Conservation (phyloP, 306 rosid genomes). For the Leucaena leucocephala region DNA sequence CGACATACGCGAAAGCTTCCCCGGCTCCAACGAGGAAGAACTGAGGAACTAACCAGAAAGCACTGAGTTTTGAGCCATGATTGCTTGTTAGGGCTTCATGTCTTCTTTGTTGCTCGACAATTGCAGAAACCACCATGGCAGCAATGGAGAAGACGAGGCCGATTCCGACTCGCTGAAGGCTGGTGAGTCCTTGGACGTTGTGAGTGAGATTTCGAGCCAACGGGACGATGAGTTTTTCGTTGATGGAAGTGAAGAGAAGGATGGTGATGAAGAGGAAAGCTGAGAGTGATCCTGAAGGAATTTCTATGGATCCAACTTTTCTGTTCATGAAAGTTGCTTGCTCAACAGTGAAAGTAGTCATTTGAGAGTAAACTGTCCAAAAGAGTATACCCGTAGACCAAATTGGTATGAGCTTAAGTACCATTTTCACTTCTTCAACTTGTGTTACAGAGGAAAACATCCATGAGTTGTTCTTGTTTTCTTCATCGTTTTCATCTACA, state of each 20-base stretch:
- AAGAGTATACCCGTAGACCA: conserved; percentile 97
- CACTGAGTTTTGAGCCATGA: conserved; percentile 47
- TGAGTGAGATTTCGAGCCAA: conserved; percentile 72
- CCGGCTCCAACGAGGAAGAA: conserved; percentile 89
- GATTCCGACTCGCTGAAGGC: conserved; percentile 91
- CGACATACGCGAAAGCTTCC: conserved; percentile 93
- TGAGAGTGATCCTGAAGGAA: conserved; percentile 87
- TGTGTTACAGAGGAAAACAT: conserved; percentile 75
- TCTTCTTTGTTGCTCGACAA: conserved; percentile 67
- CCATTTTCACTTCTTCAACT: conserved; percentile 94
- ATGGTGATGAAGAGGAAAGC: conserved; percentile 70
- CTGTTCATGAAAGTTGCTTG: conserved; percentile 93
- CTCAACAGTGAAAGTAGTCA: conserved; percentile 93
- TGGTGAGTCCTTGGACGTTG: conserved; percentile 78
- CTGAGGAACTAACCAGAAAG: conserved; percentile 97
- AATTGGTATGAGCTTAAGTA: conserved; percentile 75
- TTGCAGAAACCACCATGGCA: conserved; percentile 79
- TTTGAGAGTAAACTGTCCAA: conserved; percentile 94
- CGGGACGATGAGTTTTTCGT: conserved; percentile 76
- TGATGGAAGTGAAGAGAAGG: conserved; percentile 81
- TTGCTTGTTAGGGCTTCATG: conserved; percentile 37
- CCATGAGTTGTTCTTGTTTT: conserved; percentile 53
- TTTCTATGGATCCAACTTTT: conserved; percentile 50
- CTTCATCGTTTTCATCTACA: conserved; percentile 52
- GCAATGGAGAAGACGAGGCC: conserved; percentile 68